Evolutionary conservation across 2,329 filamentous ascomycete genomes (phyloP).

Genomic region (Venturia oleaginea): DNA sequence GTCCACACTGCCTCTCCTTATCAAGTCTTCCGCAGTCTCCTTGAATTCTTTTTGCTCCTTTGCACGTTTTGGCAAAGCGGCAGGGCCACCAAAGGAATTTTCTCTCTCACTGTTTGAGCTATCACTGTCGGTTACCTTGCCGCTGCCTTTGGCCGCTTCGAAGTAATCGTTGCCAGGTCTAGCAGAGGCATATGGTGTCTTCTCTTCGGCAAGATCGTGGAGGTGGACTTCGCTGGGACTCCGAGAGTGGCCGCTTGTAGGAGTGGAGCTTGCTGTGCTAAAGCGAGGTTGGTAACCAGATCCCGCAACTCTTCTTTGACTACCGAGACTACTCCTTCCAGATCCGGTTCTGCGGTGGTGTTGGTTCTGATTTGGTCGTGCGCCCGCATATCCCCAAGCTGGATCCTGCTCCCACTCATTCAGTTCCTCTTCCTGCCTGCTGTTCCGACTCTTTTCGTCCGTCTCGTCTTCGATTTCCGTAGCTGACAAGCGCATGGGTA

Average conservation of each 20-base stretch:
- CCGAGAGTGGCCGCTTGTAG: conserved; percentile 32
- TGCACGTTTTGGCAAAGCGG: conserved; percentile 39
- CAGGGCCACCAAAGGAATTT: conserved; percentile 46
- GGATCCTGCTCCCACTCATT: conserved; percentile 13
- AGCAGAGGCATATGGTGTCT: conserved; percentile 26
- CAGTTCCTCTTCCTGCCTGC: conserved; percentile 44
- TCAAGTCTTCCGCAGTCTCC: conserved; percentile 62
- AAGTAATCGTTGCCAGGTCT: conserved; percentile 5
- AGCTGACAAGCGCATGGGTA: conserved; percentile 87
- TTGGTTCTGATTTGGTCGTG: conserved; percentile 10
- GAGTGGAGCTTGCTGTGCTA: conserved; percentile 41
- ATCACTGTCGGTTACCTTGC: not conserved
- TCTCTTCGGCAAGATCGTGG: conserved; percentile 34
- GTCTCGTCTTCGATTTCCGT: conserved; percentile 88
- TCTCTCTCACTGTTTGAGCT: conserved; percentile 32
- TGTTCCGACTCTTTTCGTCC: conserved; percentile 47
- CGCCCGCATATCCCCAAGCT: conserved; percentile 14
- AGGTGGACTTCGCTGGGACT: conserved; percentile 30
- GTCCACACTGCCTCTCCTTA: conserved; percentile 71
- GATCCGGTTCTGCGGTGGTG: conserved; percentile 65
- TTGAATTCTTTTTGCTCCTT: conserved; percentile 26
- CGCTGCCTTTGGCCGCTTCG: not conserved
- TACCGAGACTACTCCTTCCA: conserved; percentile 57
- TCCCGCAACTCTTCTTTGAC: conserved; percentile 29
- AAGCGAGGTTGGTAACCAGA: conserved; percentile 31